Base-by-base conservation (phyloP, 352 stramenopile species). In the Stephanocyclus meneghinianus region DNA sequence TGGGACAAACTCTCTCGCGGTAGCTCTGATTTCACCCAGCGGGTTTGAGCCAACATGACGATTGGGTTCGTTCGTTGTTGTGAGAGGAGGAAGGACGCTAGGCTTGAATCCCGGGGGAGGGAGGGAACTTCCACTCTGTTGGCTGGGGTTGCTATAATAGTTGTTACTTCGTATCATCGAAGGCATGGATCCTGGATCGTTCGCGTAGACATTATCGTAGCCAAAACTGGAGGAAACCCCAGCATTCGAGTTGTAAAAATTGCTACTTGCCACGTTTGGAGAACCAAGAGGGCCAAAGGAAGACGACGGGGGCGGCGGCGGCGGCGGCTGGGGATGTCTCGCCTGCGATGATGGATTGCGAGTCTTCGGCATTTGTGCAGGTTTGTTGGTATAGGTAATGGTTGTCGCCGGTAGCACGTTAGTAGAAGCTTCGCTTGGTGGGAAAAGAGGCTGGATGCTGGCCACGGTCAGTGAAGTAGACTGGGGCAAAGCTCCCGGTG, bases 1-100 rank as follows among this genome's bases (percentile, higher is more conserved):
- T 21, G 87, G 87, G 7, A 92, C 83, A 76, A 92, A 92, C 62
- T 78, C 85, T 76, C 82, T 85, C 7, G 87, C 87, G 6, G 85
- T 89, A 37, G 87, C 87, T 59, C 87, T 77, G 74, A 92, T 91
- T 64, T 82, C 74, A 60, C 87, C 85, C 57, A 86, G 62, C 16
- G 67, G 75, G 75, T 89, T 89, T 7, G 62, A 30, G 7, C 71
- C 63, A 42, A 71, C 64, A 37, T 59, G 64, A 35, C 61, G 26
- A 26, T 71, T 29, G 13, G 65, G 7, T 26, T 74, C 51, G 26
- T 29, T 37, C 2, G 44, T 13, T 7, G 44, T 13, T 11, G 45
- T 16, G 13, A 47, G 45, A 48, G 60, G 61, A 32, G 74, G 29
- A 47, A 51, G 13, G 50, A 42, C 26, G 16, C 57, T 48, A 6